Base-by-base conservation (phyloP, 1,284 basidiomycete genomes). In the Sphagnurus paluster region DNA sequence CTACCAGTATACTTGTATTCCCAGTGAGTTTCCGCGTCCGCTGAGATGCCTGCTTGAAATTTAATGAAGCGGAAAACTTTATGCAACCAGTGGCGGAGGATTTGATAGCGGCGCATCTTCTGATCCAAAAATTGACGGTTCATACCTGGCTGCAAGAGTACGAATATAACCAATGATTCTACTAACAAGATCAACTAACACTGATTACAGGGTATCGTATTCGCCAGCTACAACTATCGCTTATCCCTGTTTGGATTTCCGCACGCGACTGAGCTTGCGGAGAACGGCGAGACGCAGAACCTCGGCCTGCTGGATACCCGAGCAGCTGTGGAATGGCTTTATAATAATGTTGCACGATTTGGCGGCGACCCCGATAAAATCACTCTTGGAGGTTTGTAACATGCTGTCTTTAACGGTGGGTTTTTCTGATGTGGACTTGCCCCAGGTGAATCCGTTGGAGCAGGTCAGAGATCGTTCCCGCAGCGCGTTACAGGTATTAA, bases 311-410 rank as follows among this genome's bases (percentile, higher is more conserved):
- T 72, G 4, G 72, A 75, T 45, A 68, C 65, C 6, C 62, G 69
- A 24, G 69, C 69, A 34, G 73, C 72, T 7, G 62, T 75, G 20
- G 66, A 72, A 51, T 75, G 72, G 72, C 42, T 72, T 9, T 51
- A 56, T n/a, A 57, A 58, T 13, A 74, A 75, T 43, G 66, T 68
- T 9, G 58, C 56, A 10, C 46, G 54, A 17, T 75, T 75, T 50
- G 72, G 72, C 36, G 72, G 72, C 2, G 71, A 75, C 55, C 71
- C 70, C 1, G 57, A 48, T 14, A 69, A 71, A 46, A 72, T 75
- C 28, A 69, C 66, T 1, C 57, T 72, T 17, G 69, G 70, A 49
- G 69, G 63, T 61, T 46, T 28, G 49, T 10, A 13, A 13, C 38
- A 25, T 28, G 5, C 2, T 30, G 19, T 21, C 25, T 14, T 28